Percentiles rank a stretch among this genome's conserved stretches.
These are phyloP conservation scores for Hortiboletus rubellus DNA, from an alignment of 1,284 basidiomycete genomes.

Conservation along the genomic window DNA sequence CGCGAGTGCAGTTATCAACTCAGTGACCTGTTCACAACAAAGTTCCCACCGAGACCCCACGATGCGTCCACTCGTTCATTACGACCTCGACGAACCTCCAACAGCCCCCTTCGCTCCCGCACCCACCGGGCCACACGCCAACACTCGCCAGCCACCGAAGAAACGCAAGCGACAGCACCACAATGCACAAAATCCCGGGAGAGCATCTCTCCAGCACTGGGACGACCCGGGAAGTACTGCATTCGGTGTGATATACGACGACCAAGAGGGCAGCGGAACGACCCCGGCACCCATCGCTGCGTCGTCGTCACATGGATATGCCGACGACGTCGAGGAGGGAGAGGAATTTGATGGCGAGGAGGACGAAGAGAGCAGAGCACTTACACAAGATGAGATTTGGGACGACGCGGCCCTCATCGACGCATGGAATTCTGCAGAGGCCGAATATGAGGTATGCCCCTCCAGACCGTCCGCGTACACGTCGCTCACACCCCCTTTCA, in stretches of 20 bases:
- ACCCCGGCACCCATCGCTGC: neutral
- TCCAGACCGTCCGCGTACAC: constrained; percentile 6
- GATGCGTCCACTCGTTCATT: constrained; percentile 51
- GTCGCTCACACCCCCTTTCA: neutral
- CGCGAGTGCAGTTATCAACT: no score
- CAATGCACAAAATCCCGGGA: neutral
- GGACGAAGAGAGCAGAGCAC: constrained; percentile 50
- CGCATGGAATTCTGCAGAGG: constrained; percentile 78
- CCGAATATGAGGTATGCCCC: constrained; percentile 63
- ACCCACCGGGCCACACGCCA: neutral
- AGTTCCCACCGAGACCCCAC: neutral
- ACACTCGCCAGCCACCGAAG: constrained; percentile 40
- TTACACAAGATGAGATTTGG: constrained; percentile 76
- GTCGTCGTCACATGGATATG: neutral
- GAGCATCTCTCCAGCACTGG: constrained; percentile 41
- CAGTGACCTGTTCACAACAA: neutral
- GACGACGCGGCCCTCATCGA: constrained; percentile 78
- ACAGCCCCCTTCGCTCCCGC: neutral
- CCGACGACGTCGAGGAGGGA: constrained; percentile 16
- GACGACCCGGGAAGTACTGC: constrained; percentile 42
- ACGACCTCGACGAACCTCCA: constrained; percentile 40
- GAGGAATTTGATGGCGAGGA: constrained; percentile 12
- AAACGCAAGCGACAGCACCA: constrained; percentile 48
- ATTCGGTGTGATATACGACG: constrained; percentile 37
- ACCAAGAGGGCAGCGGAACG: constrained; percentile 11